Evolutionary conservation across 352 stramenopile genomes (phyloP).

Genomic region (Phytophthora foliorum): DNA sequence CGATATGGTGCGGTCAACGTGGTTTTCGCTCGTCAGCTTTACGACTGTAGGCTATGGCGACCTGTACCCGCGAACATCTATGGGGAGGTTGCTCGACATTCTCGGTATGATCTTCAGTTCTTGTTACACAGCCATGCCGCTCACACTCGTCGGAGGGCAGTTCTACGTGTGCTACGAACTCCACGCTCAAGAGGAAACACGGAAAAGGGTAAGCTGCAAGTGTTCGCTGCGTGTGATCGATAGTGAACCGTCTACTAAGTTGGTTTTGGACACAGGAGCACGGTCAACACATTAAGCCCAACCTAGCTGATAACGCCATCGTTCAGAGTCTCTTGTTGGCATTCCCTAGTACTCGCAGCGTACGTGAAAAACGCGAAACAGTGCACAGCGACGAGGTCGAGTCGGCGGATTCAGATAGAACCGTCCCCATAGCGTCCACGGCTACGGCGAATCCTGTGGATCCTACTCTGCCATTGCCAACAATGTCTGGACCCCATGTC

Average conservation of each 20-base stretch:
- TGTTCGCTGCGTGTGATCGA: no score
- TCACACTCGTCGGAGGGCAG: slow-evolving; percentile 62
- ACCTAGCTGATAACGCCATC: background rate
- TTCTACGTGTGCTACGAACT: slow-evolving; percentile 75
- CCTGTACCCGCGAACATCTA: slow-evolving; percentile 46
- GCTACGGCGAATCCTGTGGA: background rate
- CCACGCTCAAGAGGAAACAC: slow-evolving; percentile 45
- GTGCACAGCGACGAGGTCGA: background rate
- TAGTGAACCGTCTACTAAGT: background rate
- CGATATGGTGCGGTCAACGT: slow-evolving; percentile 60
- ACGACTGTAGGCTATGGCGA: slow-evolving; percentile 68
- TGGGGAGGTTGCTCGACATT: slow-evolving; percentile 60
- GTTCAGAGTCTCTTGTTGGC: slow-evolving; percentile 15
- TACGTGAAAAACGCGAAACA: background rate
- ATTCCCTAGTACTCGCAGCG: slow-evolving; percentile 7
- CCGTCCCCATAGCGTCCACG: background rate
- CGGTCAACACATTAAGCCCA: slow-evolving; percentile 18
- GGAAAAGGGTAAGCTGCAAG: slow-evolving; percentile 26
- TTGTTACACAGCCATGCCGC: slow-evolving; percentile 70
- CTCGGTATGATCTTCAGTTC: slow-evolving; percentile 60
- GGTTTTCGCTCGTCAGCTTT: slow-evolving; percentile 60
- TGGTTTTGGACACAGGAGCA: background rate
- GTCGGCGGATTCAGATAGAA: background rate
- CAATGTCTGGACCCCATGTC: background rate
- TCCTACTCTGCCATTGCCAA: background rate